Evolutionary conservation across 176 grass and related monocot species (phyloP).

Genomic region (Eragrostis curvula): DNA sequence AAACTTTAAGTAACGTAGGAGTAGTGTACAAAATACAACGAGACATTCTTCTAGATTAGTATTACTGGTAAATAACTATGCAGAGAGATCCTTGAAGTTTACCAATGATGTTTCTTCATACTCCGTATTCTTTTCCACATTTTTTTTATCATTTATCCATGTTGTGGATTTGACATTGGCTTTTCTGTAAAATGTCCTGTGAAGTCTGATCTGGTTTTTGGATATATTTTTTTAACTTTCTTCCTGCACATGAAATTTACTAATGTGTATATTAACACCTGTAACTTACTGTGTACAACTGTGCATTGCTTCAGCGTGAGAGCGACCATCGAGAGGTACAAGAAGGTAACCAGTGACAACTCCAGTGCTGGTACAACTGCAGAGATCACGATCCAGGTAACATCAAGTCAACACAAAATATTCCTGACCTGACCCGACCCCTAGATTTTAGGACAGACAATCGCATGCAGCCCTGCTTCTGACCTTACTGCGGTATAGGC

Average conservation of each 20-base stretch:
- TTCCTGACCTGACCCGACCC: constrained; percentile 20
- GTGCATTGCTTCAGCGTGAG: constrained; percentile 68
- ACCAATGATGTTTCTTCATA: not conserved
- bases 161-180: not conserved
- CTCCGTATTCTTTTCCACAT: not conserved
- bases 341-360: constrained; percentile 76
- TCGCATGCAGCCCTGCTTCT: not conserved
- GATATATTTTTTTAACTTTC: not conserved
- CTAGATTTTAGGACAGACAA: not conserved
- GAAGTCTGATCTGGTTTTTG: not conserved
- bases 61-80: not conserved
- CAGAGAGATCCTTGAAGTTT: not conserved
- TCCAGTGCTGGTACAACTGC: constrained; percentile 62
- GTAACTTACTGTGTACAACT: not conserved
- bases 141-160: not conserved
- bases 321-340: constrained; percentile 88
- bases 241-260: not conserved
- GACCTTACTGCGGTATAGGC: not conserved
- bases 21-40: not conserved
- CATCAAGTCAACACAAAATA: constrained; percentile 44
- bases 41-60: not conserved
- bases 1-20: not conserved
- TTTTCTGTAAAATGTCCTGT: not conserved
- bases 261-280: not conserved
- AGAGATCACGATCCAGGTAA: constrained; percentile 86